Evolutionary conservation across 306 rosid genomes (phyloP).

Genomic region (Vachellia pachyceras): DNA sequence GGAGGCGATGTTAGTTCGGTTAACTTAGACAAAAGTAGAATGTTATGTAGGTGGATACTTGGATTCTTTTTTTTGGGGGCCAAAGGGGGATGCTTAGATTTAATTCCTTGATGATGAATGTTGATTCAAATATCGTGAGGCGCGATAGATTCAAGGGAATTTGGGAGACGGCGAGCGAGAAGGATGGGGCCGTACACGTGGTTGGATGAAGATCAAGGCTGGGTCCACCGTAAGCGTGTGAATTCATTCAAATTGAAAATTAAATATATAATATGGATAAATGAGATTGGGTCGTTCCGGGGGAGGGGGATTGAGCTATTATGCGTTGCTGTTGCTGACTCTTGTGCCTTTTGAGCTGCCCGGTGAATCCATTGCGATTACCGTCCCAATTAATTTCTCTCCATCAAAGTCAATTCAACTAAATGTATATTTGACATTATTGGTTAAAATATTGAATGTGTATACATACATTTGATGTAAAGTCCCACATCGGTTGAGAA

Average conservation of each 20-base stretch:
- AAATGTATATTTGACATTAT: no score
- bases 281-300: neutral
- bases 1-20: no score
- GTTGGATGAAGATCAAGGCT: conserved; percentile 32
- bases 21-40: no score
- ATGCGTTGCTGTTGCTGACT: neutral
- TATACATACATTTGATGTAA: no score
- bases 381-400: neutral
- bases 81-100: no score
- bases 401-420: neutral
- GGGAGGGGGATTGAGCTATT: neutral
- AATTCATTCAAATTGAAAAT: neutral
- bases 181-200: conserved; percentile 48
- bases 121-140: neutral
- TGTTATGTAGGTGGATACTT: no score
- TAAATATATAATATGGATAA: neutral
- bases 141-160: conserved; percentile 34
- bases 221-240: conserved; percentile 17
- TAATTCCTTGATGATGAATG: no score
- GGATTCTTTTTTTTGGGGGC: no score
- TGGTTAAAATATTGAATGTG: no score
- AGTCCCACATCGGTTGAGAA: no score
- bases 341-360: neutral
- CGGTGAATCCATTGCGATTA: neutral
- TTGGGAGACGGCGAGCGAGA: neutral